These are phyloP conservation scores for Kodamaea kaohsiungensis DNA, from an alignment of 805 yeast genomes.

Conservation along the genomic window DNA sequence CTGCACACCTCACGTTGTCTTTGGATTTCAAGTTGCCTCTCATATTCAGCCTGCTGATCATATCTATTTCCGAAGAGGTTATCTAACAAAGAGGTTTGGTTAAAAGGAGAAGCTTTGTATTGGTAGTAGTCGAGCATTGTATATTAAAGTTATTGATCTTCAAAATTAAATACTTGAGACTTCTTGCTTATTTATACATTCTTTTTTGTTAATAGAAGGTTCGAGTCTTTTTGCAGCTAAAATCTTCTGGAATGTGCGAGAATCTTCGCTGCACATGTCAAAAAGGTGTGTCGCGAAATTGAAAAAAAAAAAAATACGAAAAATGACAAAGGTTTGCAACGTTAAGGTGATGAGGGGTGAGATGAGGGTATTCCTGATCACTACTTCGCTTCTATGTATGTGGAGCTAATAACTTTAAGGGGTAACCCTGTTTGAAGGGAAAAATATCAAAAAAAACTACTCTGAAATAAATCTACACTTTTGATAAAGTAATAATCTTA, in stretches of 20 bases:
- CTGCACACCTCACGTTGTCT: conserved; percentile 5
- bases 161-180: not conserved
- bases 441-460: no score
- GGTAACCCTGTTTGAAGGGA: not conserved
- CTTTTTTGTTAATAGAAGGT: not conserved
- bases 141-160: not conserved
- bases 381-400: not conserved
- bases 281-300: not conserved
- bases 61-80: not conserved
- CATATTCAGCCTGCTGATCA: conserved; percentile 1
- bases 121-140: conserved; percentile 8
- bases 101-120: not conserved
- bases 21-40: conserved; percentile 4
- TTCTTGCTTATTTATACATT: not conserved
- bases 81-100: conserved; percentile 1
- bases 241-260: conserved; percentile 3
- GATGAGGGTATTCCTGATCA: not conserved
- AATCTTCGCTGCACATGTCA: conserved; percentile 1
- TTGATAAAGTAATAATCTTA: not conserved
- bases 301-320: not conserved
- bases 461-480: no score
- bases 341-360: not conserved
- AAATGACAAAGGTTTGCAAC: not conserved
- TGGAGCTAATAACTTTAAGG: not conserved
- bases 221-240: conserved; percentile 6